Percentiles rank a stretch among this genome's conserved stretches.
phyloP scores from a whole-genome alignment of 768 basidiomycete species.

The Dioszegia aurantiaca region DNA sequence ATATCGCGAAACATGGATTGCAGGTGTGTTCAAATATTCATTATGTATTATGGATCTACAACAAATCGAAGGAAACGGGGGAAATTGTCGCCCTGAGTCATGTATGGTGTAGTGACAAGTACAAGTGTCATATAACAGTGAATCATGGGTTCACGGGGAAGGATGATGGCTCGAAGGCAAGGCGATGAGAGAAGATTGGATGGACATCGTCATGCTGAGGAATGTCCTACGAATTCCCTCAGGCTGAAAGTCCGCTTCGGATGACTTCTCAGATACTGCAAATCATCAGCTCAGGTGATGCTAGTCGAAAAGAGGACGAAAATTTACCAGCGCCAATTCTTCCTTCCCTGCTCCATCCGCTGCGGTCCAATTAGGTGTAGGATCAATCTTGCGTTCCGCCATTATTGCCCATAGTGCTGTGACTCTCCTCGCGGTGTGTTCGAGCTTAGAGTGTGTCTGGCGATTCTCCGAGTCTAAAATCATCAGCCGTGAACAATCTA shows the following conservation, averaged over 20 bases:
- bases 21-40: no score
- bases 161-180: no score
- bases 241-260: neutral
- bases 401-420: slow-evolving; percentile 26
- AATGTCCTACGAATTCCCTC: neutral
- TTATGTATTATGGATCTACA: no score
- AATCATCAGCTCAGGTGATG: no score
- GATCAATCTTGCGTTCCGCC: slow-evolving; percentile 27
- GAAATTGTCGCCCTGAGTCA: no score
- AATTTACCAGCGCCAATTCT: slow-evolving; percentile 32
- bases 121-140: no score
- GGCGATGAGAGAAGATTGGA: no score
- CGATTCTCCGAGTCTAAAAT: slow-evolving; percentile 22
- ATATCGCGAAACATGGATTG: no score
- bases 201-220: neutral
- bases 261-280: neutral
- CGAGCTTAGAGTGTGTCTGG: slow-evolving; percentile 22
- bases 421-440: slow-evolving; percentile 25
- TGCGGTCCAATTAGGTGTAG: slow-evolving; percentile 27
- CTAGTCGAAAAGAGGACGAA: no score
- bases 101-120: no score
- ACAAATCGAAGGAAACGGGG: no score
- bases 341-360: slow-evolving; percentile 31
- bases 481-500: neutral
- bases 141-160: no score